Percentiles rank a stretch among this genome's conserved stretches.
Evolutionary conservation across 2,329 filamentous ascomycete species (phyloP).

Genomic region (Scedosporium boydii): DNA sequence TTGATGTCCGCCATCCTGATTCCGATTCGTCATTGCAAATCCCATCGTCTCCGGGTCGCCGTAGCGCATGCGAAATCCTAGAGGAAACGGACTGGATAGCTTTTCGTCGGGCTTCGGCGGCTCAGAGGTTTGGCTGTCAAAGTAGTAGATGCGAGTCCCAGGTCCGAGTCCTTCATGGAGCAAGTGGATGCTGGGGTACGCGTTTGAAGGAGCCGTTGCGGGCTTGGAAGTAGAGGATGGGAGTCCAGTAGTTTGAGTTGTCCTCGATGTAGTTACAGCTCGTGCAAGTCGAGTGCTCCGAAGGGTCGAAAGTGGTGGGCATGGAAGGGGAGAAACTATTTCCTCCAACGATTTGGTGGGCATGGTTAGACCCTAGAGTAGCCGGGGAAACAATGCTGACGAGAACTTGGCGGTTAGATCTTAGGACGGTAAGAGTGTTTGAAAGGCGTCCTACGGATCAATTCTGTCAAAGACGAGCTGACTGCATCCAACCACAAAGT

Average conservation of each 20-base stretch:
- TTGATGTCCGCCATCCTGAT: not conserved
- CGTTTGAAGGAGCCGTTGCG: slow-evolving; percentile 44
- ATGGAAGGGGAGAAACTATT: slow-evolving; percentile 30
- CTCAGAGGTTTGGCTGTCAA: slow-evolving; percentile 16
- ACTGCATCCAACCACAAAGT: too few relatives aligned
- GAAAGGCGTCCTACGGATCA: slow-evolving; percentile 20
- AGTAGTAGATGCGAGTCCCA: slow-evolving; percentile 32
- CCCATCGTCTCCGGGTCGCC: slow-evolving; percentile 21
- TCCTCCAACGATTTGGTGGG: slow-evolving; percentile 36
- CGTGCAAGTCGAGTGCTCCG: slow-evolving; percentile 24
- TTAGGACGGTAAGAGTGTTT: not conserved
- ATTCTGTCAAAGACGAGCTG: slow-evolving; percentile 35
- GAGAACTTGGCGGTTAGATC: not conserved
- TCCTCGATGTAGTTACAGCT: slow-evolving; percentile 24
- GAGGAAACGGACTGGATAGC: slow-evolving; percentile 32
- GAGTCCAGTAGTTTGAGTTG: slow-evolving; percentile 23
- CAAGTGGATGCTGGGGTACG: slow-evolving; percentile 40
- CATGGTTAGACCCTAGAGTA: slow-evolving; percentile 30
- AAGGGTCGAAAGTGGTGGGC: slow-evolving; percentile 13
- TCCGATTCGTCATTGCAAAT: not conserved
- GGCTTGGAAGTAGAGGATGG: slow-evolving; percentile 22
- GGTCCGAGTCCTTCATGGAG: slow-evolving; percentile 26
- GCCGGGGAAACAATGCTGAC: slow-evolving; percentile 30
- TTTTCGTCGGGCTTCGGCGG: too few relatives aligned
- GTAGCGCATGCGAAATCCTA: slow-evolving; percentile 36